Conservation (phyloP, 768 basidiomycete genomes). For the Xerocomellus chrysenteron region DNA sequence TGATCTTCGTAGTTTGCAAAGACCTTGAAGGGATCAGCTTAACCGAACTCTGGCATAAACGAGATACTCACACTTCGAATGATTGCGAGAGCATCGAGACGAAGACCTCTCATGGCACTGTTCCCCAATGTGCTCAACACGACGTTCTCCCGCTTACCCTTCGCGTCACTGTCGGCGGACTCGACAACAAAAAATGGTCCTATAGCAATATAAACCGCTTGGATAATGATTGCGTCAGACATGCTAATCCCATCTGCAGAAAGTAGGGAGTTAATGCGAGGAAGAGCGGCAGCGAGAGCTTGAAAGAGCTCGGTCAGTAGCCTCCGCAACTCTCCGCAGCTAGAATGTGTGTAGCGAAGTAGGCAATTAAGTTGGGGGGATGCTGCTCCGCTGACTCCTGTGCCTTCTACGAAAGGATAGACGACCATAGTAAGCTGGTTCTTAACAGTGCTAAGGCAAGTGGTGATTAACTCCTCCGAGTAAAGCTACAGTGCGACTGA, state of each 20-base stretch:
- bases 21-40: constrained; percentile 49
- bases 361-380: constrained; percentile 55
- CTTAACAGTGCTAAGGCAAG: constrained; percentile 74
- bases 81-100: constrained; percentile 78
- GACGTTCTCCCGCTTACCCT: constrained; percentile 54
- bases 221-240: constrained; percentile 90
- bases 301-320: constrained; percentile 71
- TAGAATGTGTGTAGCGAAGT: constrained; percentile 40
- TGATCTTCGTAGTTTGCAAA: constrained; percentile 92
- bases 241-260: constrained; percentile 65
- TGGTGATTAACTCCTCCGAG: constrained; percentile 88
- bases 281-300: constrained; percentile 66
- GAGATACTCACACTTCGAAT: constrained; percentile 71
- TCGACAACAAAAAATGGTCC: constrained; percentile 94
- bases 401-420: constrained; percentile 83
- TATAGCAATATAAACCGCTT: constrained; percentile 89
- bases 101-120: constrained; percentile 77
- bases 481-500: constrained; percentile 57
- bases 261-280: constrained; percentile 73
- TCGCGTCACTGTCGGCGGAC: constrained; percentile 52
- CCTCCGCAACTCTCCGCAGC: constrained; percentile 39
- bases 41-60: background rate
- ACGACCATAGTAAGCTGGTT: constrained; percentile 76
- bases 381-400: constrained; percentile 39
- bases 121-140: constrained; percentile 68